phyloP scores from a whole-genome alignment of 176 grass and related monocot species.

The Melocanna baccifera region DNA sequence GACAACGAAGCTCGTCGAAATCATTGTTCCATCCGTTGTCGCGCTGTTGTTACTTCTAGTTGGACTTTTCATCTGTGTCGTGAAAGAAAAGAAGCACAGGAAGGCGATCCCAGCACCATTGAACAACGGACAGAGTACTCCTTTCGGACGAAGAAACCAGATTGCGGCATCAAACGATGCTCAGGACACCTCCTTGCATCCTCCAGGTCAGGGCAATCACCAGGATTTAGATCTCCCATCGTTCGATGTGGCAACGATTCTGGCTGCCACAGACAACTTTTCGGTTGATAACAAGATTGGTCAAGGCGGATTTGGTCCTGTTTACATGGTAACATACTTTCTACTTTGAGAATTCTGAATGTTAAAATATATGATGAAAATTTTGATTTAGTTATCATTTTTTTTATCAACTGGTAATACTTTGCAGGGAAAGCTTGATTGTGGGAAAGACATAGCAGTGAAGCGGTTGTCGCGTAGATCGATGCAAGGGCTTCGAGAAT shows the following conservation, averaged over 20 bases:
- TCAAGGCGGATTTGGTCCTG: too few relatives aligned
- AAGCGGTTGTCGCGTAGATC: conserved; percentile 36
- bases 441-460: conserved; percentile 28
- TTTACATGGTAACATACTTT: too few relatives aligned
- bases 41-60: neutral
- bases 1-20: neutral
- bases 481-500: conserved; percentile 46
- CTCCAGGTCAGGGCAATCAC: neutral
- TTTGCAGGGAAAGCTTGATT: conserved; percentile 21
- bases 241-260: conserved; percentile 16
- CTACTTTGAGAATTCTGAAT: too few relatives aligned
- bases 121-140: neutral
- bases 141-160: conserved; percentile 1
- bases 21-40: conserved; percentile 14
- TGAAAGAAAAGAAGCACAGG: neutral
- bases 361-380: too few relatives aligned
- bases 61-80: neutral
- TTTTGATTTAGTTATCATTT: too few relatives aligned
- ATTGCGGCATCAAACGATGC: neutral
- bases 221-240: conserved; percentile 27
- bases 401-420: neutral
- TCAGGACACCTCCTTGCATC: conserved; percentile 1
- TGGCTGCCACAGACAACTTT: conserved; percentile 28
- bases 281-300: neutral
- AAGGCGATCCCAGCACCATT: neutral